phyloP scores from a whole-genome alignment of 192 early-diverging fungal species.

The Coemansia sp. region DNA sequence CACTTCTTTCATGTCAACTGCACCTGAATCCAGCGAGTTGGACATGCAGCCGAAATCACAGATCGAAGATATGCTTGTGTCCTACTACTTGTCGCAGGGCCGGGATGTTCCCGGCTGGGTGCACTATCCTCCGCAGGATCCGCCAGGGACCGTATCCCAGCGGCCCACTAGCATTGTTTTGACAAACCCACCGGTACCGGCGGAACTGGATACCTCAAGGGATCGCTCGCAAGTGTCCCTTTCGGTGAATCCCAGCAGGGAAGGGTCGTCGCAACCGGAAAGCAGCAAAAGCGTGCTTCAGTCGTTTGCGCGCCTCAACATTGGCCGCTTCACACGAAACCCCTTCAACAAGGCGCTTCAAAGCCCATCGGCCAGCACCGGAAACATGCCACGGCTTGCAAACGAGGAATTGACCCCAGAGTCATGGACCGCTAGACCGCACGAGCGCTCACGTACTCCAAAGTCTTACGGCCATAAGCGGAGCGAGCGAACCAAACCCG shows the following conservation, averaged over 20 bases:
- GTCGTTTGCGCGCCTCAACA: constrained; percentile 32
- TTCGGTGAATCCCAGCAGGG: constrained; percentile 2
- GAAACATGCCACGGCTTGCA: not conserved
- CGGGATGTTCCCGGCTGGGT: constrained; percentile 43
- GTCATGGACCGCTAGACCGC: not conserved
- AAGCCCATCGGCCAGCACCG: constrained; percentile 8
- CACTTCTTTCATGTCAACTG: constrained; percentile 28
- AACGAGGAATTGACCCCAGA: not conserved
- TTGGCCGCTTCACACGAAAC: constrained; percentile 19
- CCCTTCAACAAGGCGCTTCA: constrained; percentile 7
- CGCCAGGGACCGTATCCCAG: constrained; percentile 1
- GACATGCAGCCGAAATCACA: constrained; percentile 25
- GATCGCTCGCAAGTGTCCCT: not conserved
- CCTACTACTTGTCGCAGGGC: constrained; percentile 44
- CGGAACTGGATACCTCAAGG: not conserved
- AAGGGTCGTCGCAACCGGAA: constrained; percentile 16
- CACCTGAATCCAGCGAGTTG: not conserved
- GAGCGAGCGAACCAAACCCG: too few relatives aligned
- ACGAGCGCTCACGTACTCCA: not conserved
- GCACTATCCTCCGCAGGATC: constrained; percentile 36
- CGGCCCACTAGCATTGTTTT: not conserved
- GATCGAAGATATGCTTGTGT: constrained; percentile 51
- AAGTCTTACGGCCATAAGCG: not conserved
- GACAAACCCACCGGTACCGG: not conserved
- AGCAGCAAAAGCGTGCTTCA: constrained; percentile 17